These are phyloP conservation scores for Aspergillus campestris DNA, from an alignment of 495 filamentous ascomycete species.

Conservation along the genomic window DNA sequence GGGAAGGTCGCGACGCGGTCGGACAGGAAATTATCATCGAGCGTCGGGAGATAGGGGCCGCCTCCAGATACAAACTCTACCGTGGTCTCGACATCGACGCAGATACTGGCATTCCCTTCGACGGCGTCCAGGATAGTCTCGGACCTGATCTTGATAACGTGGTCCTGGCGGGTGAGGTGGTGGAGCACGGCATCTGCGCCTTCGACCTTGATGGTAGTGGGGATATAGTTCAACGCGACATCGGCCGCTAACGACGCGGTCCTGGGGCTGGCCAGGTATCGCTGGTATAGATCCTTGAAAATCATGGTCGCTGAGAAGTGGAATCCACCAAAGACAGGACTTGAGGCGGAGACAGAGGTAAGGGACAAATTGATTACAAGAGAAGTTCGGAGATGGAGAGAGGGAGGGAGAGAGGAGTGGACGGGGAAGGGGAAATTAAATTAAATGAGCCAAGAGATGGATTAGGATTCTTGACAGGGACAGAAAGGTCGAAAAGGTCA, in stretches of 20 bases:
- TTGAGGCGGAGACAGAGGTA: constrained; percentile 5
- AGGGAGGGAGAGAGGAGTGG: not conserved
- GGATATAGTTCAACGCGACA: constrained; percentile 83
- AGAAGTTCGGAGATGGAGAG: not conserved
- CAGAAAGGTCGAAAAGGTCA: no score
- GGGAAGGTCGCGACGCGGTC: constrained; percentile 76
- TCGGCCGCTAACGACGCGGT: constrained; percentile 55
- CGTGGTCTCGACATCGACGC: constrained; percentile 71
- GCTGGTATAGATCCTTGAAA: constrained; percentile 62
- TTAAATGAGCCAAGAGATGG: not conserved
- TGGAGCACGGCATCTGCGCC: constrained; percentile 64
- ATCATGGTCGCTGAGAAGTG: constrained; percentile 35
- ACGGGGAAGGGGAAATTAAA: not conserved
- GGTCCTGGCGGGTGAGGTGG: constrained; percentile 59
- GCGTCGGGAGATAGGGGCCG: constrained; percentile 76
- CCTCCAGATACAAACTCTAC: constrained; percentile 75
- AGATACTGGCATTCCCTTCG: constrained; percentile 60
- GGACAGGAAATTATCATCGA: constrained; percentile 91
- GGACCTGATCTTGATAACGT: constrained; percentile 64
- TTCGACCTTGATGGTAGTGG: constrained; percentile 69
- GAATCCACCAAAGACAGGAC: constrained; percentile 1
- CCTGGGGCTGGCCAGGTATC: constrained; percentile 65
- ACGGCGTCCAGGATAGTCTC: constrained; percentile 65
- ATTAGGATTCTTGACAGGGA: no score
- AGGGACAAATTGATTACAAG: not conserved